Conservation (phyloP, 2,329 filamentous ascomycete species). For the Cytospora leucostoma region DNA sequence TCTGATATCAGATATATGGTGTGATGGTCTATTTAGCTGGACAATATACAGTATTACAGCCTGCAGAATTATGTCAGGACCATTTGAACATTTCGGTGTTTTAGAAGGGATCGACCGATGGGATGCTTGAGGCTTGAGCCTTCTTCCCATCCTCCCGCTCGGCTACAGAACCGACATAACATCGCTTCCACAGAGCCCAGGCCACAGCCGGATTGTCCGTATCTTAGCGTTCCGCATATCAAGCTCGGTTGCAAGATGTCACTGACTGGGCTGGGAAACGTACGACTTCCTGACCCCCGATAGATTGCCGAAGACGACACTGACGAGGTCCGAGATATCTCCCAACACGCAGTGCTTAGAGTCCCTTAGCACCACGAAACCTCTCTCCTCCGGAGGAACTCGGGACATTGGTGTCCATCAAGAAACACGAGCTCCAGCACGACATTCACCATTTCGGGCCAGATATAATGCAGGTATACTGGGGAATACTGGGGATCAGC, state of each 20-base stretch:
- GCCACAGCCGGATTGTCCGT: background rate
- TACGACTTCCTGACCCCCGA: background rate
- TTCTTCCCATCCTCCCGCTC: background rate
- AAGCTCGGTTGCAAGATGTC: background rate
- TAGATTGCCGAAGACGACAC: background rate
- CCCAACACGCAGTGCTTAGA: background rate
- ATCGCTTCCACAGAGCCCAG: background rate
- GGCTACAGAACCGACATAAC: background rate
- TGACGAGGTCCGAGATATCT: background rate
- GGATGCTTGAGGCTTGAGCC: background rate
- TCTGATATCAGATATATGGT: too few relatives aligned
- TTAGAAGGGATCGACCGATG: too few relatives aligned
- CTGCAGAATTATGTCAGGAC: too few relatives aligned
- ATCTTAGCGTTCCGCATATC: background rate
- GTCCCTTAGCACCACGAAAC: background rate
- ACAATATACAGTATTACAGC: too few relatives aligned
- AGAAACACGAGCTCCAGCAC: background rate
- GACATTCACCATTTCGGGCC: background rate
- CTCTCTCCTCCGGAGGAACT: background rate
- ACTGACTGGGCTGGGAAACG: background rate
- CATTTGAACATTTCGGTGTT: too few relatives aligned
- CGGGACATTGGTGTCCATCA: background rate
- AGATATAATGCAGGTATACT: background rate
- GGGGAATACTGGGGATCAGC: background rate
- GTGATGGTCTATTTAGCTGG: too few relatives aligned